Conservation (phyloP, 2,329 filamentous ascomycete genomes). For the Ilyonectria destructans region DNA sequence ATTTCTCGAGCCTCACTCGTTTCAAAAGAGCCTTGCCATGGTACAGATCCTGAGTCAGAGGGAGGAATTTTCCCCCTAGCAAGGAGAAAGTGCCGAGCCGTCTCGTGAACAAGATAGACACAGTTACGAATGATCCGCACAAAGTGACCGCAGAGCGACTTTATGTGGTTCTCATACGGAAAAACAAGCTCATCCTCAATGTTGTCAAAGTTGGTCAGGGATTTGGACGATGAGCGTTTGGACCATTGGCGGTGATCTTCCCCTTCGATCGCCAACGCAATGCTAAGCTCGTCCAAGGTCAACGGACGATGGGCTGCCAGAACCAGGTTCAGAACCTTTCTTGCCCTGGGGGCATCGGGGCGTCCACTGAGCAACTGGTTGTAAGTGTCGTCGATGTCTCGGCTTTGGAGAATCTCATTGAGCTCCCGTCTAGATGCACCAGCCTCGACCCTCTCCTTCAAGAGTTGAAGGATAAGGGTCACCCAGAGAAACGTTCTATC, state of each 20-base stretch:
- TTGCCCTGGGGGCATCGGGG: background rate
- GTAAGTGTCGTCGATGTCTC: background rate
- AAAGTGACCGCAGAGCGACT: slow-evolving; percentile 1
- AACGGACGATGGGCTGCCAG: background rate
- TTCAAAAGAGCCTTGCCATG: no score
- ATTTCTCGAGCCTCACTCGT: no score
- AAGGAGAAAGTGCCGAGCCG: slow-evolving; percentile 2
- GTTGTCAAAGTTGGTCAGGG: background rate
- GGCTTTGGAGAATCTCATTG: background rate
- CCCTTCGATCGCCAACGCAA: background rate
- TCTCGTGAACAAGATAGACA: slow-evolving; percentile 2
- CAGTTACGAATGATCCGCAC: background rate
- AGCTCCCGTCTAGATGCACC: background rate
- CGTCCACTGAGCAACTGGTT: background rate
- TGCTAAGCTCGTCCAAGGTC: background rate
- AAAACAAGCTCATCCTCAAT: background rate
- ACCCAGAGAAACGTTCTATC: background rate
- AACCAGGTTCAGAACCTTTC: background rate
- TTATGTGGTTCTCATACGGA: background rate
- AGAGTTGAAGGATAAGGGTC: background rate
- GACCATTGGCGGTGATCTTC: background rate
- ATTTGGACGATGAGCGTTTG: no score
- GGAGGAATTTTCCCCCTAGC: no score
- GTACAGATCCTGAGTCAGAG: no score
- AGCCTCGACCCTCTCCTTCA: background rate